These are phyloP conservation scores for Penicillium salamii DNA, from an alignment of 495 filamentous ascomycete species.

Conservation along the genomic window DNA sequence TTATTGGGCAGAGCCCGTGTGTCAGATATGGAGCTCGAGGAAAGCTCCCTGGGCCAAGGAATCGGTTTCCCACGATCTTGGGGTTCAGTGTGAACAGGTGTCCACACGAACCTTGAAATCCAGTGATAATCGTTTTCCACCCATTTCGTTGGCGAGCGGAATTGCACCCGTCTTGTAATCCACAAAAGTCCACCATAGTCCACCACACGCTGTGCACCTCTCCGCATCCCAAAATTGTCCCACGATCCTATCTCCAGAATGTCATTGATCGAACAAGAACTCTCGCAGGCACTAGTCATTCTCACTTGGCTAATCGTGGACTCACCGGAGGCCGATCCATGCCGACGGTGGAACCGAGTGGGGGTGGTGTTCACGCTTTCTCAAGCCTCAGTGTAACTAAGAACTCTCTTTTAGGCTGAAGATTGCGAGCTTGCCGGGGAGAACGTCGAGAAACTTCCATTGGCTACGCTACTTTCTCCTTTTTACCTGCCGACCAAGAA, in stretches of 20 bases:
- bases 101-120: background rate
- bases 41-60: background rate
- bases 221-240: slow-evolving; percentile 2
- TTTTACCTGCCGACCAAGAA: background rate
- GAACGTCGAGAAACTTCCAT: slow-evolving; percentile 18
- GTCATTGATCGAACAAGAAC: slow-evolving; percentile 4
- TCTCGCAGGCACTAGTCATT: background rate
- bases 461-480: background rate
- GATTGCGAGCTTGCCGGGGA: slow-evolving; percentile 4
- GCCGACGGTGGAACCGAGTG: slow-evolving; percentile 4
- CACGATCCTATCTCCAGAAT: background rate
- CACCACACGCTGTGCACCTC: slow-evolving; percentile 5
- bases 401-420: slow-evolving; percentile 7
- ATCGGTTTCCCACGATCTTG: background rate
- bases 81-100: background rate
- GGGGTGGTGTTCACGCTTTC: background rate
- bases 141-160: background rate
- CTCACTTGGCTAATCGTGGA: background rate
- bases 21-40: background rate
- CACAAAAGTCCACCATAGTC: background rate
- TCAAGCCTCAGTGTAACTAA: background rate
- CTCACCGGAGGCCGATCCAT: slow-evolving; percentile 1
- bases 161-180: background rate
- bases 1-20: background rate
- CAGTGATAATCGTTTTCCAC: background rate